Conservation (phyloP, 495 filamentous ascomycete species). For the Talaromyces wortmannii region DNA sequence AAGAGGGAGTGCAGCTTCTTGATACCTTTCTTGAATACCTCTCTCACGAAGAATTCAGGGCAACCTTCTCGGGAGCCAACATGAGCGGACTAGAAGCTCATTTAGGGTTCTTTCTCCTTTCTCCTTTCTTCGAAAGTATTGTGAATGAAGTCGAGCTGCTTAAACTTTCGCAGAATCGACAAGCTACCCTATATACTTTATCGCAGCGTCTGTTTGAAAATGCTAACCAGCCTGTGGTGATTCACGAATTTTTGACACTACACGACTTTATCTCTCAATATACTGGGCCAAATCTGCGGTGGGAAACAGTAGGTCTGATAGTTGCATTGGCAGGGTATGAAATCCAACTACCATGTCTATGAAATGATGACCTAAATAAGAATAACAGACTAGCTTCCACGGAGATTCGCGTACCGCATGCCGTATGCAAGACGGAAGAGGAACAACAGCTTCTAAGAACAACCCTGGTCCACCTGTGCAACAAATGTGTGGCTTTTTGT, state of each 20-base stretch:
- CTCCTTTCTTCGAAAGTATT: slow-evolving; percentile 5
- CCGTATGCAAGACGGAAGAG: slow-evolving; percentile 3
- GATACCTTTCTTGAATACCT: slow-evolving; percentile 5
- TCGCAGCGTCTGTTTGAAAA: slow-evolving; percentile 23
- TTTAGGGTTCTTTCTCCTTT: slow-evolving; percentile 1
- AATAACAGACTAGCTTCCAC: slow-evolving; percentile 4
- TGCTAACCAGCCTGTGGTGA: slow-evolving; percentile 20
- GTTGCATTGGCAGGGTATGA: slow-evolving; percentile 2
- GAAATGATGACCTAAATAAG: neutral
- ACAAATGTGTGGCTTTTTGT: slow-evolving; percentile 5
- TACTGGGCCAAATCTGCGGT: slow-evolving; percentile 23
- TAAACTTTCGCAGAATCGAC: slow-evolving; percentile 1
- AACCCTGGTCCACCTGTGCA: slow-evolving; percentile 3
- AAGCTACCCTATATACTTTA: neutral
- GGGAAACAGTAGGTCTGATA: slow-evolving; percentile 29
- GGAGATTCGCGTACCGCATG: slow-evolving; percentile 1
- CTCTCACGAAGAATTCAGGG: neutral
- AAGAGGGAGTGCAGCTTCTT: slow-evolving; percentile 2
- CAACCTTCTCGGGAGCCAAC: slow-evolving; percentile 2
- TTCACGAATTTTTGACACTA: slow-evolving; percentile 14
- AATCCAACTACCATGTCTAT: neutral
- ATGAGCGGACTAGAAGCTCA: slow-evolving; percentile 1
- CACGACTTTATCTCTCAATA: slow-evolving; percentile 24
- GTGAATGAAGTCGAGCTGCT: slow-evolving; percentile 1
- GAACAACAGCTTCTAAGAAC: slow-evolving; percentile 5